Conservation (phyloP, 2,329 filamentous ascomycete species). For the Exophiala dermatitidis region DNA sequence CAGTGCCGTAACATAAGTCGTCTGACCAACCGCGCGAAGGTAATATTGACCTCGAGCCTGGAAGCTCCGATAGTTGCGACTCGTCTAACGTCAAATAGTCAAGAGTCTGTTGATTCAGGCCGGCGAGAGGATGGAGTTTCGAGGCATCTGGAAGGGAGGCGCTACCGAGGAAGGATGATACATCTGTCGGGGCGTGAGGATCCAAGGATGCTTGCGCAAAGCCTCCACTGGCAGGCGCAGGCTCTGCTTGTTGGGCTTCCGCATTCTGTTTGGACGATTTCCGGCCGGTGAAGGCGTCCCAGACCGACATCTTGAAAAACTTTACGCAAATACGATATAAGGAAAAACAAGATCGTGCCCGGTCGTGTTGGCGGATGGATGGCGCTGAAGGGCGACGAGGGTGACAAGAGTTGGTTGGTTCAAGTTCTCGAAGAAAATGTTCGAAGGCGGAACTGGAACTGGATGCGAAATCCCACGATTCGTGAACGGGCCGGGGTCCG, state of each 20-base stretch:
- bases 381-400: slow-evolving; percentile 1
- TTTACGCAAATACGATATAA: not conserved
- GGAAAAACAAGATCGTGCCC: slow-evolving; percentile 3
- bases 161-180: slow-evolving; percentile 75
- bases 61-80: slow-evolving; percentile 74
- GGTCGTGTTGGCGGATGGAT: not conserved
- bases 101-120: slow-evolving; percentile 83
- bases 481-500: not conserved
- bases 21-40: slow-evolving; percentile 96
- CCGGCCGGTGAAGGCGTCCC: slow-evolving; percentile 56
- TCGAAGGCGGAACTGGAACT: not conserved
- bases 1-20: slow-evolving; percentile 95
- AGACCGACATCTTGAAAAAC: slow-evolving; percentile 45
- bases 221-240: slow-evolving; percentile 25
- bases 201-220: slow-evolving; percentile 58
- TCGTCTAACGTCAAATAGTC: slow-evolving; percentile 96
- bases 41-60: slow-evolving; percentile 76
- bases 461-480: not conserved
- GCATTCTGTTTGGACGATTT: slow-evolving; percentile 38
- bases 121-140: slow-evolving; percentile 84
- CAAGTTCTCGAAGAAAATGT: slow-evolving; percentile 7
- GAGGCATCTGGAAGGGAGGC: slow-evolving; percentile 77
- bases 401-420: not conserved
- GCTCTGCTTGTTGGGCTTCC: slow-evolving; percentile 41
- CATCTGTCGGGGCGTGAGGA: slow-evolving; percentile 62